These are phyloP conservation scores for Solanum okadae DNA, from an alignment of 257 asterid genomes.

Conservation along the genomic window DNA sequence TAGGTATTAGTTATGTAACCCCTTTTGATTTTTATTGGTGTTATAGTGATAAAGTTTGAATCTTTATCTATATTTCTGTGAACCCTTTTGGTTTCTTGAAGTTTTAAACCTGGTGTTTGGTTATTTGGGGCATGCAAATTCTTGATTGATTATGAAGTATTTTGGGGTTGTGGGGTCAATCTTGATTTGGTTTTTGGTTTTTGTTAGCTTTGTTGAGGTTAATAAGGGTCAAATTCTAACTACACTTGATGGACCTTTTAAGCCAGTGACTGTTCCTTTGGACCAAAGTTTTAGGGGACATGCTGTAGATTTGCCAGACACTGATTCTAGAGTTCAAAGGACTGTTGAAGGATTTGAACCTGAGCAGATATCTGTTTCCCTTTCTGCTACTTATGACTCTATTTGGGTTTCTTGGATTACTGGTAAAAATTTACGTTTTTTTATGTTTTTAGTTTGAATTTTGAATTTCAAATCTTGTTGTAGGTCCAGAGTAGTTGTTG, in stretches of 20 bases:
- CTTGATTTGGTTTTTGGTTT: background rate
- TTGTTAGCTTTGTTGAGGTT: constrained; percentile 15
- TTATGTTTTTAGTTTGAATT: background rate
- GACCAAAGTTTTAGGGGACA: constrained; percentile 66
- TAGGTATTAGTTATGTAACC: background rate
- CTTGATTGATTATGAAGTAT: constrained; percentile 10
- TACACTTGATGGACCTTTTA: constrained; percentile 77
- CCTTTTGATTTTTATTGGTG: background rate
- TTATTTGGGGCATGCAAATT: background rate
- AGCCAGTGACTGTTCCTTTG: constrained; percentile 69
- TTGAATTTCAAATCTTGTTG: background rate
- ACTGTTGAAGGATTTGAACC: constrained; percentile 60
- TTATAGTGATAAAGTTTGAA: background rate
- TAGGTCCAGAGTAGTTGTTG: background rate
- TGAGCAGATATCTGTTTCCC: constrained; percentile 80
- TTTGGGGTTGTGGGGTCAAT: background rate
- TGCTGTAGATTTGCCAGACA: constrained; percentile 77
- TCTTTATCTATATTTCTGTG: background rate
- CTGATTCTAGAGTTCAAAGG: constrained; percentile 72
- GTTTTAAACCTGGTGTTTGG: background rate
- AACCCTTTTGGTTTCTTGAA: background rate
- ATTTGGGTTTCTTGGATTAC: constrained; percentile 96
- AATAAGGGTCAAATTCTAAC: constrained; percentile 35
- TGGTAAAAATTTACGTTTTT: constrained; percentile 23
- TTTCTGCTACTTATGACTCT: constrained; percentile 62